Evolutionary conservation across 106 monocot species (phyloP), one percentile per base, ranked within the genome.

Genomic region (Triglochin maritima): DNA sequence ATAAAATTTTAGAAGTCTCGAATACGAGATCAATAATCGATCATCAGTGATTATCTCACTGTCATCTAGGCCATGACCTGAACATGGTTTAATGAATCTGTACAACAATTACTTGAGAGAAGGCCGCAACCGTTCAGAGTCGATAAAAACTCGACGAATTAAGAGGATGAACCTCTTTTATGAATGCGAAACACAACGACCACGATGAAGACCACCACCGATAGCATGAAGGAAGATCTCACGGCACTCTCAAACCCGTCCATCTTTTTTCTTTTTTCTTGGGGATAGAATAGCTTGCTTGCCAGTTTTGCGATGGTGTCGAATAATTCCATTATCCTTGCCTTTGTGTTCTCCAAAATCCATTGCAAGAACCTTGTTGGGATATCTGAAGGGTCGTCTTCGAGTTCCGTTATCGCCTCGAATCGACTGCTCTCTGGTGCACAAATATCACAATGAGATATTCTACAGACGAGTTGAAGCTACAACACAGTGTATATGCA

Each of bases 221-320:
- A 69, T 9, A 81, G 63, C 67, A 81, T 64, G 17, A 77, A 73
- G n/a, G 81, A 72, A n/a, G 72, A 77, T 16, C 64, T 81, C n/a
- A 81, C 52, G 7, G 63, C 49, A 29, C 71, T 63, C 41, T 69
- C 72, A 12, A 69, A 58, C 50, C 17, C 42, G 16, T 77, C 81
- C 45, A 56, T 58, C 10, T 68, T 16, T 12, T 59, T 55, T 46
- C 53, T 58, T 10, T 49, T 64, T 2, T 56, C 57, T 4, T 7
- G 9, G 8, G 50, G 8, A 45, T 68, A 50, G 61, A 81, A 77
- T 50, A 82, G 59, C 9, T 66, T 71, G 29, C 48, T 59, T 42
- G 78, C 46, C 47, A 82, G 50, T 57, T 60, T 56, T 6, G 44
- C 51, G 54, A 82, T 70, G 51, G 70, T 69, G 4, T 63, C 66